Evolutionary conservation across 768 basidiomycete genomes (phyloP).

Genomic region (Cantharellus anzutake): DNA sequence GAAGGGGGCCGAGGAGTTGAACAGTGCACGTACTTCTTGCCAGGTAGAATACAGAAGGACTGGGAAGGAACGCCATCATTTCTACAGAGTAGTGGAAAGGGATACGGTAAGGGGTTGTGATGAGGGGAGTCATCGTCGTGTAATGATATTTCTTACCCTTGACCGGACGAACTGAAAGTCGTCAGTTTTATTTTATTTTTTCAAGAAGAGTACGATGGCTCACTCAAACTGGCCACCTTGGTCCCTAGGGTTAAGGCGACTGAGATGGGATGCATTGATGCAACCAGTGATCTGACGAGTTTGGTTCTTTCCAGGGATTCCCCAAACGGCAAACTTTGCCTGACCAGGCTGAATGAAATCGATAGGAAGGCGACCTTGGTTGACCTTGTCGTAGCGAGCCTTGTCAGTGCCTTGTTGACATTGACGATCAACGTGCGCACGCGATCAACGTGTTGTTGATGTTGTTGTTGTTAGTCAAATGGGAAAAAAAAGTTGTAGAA

Average conservation of each 20-base stretch:
- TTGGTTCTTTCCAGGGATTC: background rate
- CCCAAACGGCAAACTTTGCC: background rate
- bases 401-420: background rate
- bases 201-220: background rate
- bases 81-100: background rate
- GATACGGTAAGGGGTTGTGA: too few species aligned
- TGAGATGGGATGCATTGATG: background rate
- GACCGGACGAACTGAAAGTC: background rate
- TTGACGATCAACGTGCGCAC: background rate
- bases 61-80: background rate
- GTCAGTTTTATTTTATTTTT: background rate
- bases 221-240: slow-evolving; percentile 1
- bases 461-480: background rate
- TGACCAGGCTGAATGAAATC: background rate
- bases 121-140: background rate
- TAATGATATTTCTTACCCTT: background rate
- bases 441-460: background rate
- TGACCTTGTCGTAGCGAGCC: background rate
- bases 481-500: background rate
- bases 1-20: background rate
- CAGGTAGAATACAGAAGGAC: background rate
- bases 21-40: background rate
- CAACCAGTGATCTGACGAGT: background rate
- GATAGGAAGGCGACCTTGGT: background rate
- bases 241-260: background rate